Percentiles rank a stretch among this genome's conserved stretches.
Evolutionary conservation across 768 basidiomycete species (phyloP).

Genomic region (Suillus sp.): DNA sequence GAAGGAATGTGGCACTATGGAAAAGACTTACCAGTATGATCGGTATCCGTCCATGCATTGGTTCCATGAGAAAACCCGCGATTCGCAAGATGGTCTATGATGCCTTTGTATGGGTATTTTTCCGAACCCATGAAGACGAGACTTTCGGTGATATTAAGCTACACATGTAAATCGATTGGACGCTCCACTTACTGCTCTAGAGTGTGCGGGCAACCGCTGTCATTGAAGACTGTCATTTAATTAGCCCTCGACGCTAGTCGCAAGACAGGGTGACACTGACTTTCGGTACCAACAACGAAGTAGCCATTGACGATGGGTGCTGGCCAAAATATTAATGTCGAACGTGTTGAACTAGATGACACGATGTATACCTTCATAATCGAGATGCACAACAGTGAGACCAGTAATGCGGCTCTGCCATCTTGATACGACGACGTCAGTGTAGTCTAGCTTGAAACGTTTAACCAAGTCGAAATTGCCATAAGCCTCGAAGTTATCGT

Average conservation of each 20-base stretch:
- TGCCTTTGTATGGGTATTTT: conserved; percentile 94
- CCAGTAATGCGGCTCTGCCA: conserved; percentile 89
- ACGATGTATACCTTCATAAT: conserved; percentile 73
- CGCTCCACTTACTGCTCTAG: conserved; percentile 77
- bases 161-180: not conserved
- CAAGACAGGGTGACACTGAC: conserved; percentile 43
- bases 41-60: conserved; percentile 97
- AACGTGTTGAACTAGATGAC: conserved; percentile 8
- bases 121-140: conserved; percentile 95
- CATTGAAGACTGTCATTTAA: conserved; percentile 74
- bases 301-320: conserved; percentile 90
- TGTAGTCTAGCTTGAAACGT: conserved; percentile 71
- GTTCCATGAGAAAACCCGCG: conserved; percentile 89
- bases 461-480: conserved; percentile 87
- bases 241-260: not conserved
- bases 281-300: conserved; percentile 89
- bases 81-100: conserved; percentile 93
- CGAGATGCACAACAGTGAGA: conserved; percentile 86
- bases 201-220: conserved; percentile 94
- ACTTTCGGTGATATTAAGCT: conserved; percentile 39
- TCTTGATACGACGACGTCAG: conserved; percentile 81
- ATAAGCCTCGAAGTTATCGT: conserved; percentile 38
- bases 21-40: conserved; percentile 59
- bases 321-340: conserved; percentile 34
- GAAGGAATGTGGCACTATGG: not conserved